phyloP scores from a whole-genome alignment of 176 grass and related monocot genomes.

The Phoenix dactylifera region DNA sequence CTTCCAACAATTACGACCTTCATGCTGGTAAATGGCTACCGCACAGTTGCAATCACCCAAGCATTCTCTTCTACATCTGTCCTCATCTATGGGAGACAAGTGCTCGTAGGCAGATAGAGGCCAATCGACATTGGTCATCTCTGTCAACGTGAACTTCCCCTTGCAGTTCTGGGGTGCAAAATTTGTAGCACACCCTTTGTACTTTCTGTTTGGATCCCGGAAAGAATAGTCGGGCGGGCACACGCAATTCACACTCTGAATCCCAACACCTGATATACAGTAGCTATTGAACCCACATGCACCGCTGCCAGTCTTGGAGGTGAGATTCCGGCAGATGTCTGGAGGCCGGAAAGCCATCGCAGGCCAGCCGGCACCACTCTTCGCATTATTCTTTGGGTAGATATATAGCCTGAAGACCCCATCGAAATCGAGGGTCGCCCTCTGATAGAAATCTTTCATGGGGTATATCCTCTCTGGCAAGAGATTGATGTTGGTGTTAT shows the following conservation, averaged over 20 bases:
- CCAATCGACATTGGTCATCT: neutral
- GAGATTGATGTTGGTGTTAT: neutral
- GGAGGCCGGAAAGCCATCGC: conserved; percentile 2
- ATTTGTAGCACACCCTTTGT: conserved; percentile 35
- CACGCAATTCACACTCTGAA: conserved; percentile 15
- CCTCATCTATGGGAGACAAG: neutral
- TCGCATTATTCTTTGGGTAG: conserved; percentile 27
- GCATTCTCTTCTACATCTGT: neutral
- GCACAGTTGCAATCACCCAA: neutral
- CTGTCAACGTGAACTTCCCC: conserved; percentile 7
- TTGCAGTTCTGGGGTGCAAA: conserved; percentile 38
- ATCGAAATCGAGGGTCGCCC: conserved; percentile 44
- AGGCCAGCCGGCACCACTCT: conserved; percentile 10
- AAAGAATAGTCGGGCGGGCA: conserved; percentile 36
- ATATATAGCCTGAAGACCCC: conserved; percentile 47
- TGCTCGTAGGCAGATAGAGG: neutral
- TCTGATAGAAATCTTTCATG: conserved; percentile 26
- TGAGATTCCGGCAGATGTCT: conserved; percentile 14
- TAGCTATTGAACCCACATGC: conserved; percentile 29
- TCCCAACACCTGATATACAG: neutral
- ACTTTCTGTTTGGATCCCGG: conserved; percentile 19
- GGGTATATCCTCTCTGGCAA: neutral
- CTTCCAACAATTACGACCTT: neutral
- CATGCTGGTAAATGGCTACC: neutral
- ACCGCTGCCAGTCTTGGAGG: conserved; percentile 2